phyloP scores from a whole-genome alignment of 352 stramenopile genomes.

The Globisporangium recalcitrans region DNA sequence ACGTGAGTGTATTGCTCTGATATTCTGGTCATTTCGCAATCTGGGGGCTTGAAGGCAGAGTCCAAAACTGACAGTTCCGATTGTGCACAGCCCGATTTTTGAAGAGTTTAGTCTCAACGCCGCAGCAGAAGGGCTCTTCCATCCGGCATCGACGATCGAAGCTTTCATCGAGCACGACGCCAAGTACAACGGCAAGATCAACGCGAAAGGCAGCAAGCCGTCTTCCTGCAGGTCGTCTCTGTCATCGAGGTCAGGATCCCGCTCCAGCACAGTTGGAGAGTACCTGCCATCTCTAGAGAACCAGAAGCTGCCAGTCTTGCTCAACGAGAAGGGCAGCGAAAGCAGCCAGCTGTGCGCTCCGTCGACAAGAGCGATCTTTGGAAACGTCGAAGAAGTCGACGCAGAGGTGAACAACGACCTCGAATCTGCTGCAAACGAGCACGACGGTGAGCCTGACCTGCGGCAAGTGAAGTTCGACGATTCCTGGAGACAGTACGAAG shows the following conservation, averaged over 20 bases:
- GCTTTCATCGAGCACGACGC: slow-evolving; percentile 75
- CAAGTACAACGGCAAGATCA: slow-evolving; percentile 32
- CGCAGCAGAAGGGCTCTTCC: slow-evolving; percentile 67
- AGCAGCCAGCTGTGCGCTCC: neutral
- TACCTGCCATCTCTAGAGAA: slow-evolving; percentile 34
- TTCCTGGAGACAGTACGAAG: slow-evolving; percentile 30
- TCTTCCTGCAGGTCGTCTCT: slow-evolving; percentile 18
- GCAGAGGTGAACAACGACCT: neutral
- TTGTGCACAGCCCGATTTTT: slow-evolving; percentile 39
- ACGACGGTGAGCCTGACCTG: neutral
- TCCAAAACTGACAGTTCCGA: neutral
- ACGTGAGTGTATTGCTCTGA: slow-evolving; percentile 14
- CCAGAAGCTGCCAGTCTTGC: slow-evolving; percentile 25
- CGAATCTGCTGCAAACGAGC: neutral
- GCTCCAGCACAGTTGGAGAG: slow-evolving; percentile 20
- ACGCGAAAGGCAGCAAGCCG: slow-evolving; percentile 7
- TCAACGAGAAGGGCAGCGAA: slow-evolving; percentile 24
- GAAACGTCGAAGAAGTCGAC: slow-evolving; percentile 11
- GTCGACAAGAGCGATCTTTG: slow-evolving; percentile 8
- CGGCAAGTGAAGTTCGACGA: slow-evolving; percentile 5
- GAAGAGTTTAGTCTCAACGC: slow-evolving; percentile 53
- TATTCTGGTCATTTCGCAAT: too few relatives aligned
- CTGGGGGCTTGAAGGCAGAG: neutral
- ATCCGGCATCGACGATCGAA: slow-evolving; percentile 67
- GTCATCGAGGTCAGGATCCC: slow-evolving; percentile 17